Evolutionary conservation across 768 basidiomycete genomes (phyloP), one percentile per base, ranked within the genome.

Genomic region (Naganishia antarctica): DNA sequence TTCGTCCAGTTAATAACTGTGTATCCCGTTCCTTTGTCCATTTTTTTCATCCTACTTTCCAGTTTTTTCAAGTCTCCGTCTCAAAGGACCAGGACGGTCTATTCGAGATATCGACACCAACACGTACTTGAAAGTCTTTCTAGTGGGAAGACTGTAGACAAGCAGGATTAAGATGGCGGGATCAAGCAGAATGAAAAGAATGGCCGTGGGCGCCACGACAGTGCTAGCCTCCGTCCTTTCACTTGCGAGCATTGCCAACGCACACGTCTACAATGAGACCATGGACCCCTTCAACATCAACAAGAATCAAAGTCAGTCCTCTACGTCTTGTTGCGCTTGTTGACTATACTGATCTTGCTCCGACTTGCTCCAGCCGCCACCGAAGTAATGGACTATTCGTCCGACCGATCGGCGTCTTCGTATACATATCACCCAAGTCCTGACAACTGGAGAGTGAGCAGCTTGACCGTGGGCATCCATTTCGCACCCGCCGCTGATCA

Each of bases 351-450:
- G 11, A 41, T 1, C 4, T 32, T 44, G 4, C 11, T 44, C 2
- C 18, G 25, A 16, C 21, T 44, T 50, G 15, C 23, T 18, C 31
- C 40, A 71, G 68, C 51, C 41, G 71, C 70, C 37, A 71, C 69
- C 21, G 64, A 59, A 28, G 84, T 86, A 4, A 74, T 85, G 18
- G 81, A 91, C 34, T 92, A 92, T 59, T 77, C 88, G 2, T 77
- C 78, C 3, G 79, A 80, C 60, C 83, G 88, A 43, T 77, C 82
- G 1, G 25, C 41, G 26, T 23, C 26, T 9, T 87, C 85, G 69
- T 79, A 79, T 0, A 85, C 82, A 9, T 92, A 93, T 77, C 87
- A 84, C 0, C 82, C 83, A 0, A 92, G 90, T 0, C 92, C 92
- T 0, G 48, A 68, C 15, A 96, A 96, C 77, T 96, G 92, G 92